Percentiles rank a stretch among this genome's conserved stretches.
These are phyloP conservation scores for Tuber borchii DNA, from an alignment of 495 filamentous ascomycete species.

Conservation along the genomic window DNA sequence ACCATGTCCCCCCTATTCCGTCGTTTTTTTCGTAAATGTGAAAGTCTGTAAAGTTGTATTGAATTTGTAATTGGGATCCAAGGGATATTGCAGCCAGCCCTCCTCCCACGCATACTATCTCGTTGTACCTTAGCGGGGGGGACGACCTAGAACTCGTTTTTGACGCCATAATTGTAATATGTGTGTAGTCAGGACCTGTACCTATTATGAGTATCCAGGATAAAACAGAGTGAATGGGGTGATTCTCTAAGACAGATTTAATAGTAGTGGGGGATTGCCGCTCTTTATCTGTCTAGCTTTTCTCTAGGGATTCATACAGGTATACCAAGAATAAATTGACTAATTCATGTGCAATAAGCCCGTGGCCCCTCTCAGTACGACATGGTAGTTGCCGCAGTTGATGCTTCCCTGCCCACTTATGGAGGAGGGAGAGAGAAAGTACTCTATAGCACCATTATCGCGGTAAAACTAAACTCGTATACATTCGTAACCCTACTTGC, in stretches of 20 bases:
- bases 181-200: background rate
- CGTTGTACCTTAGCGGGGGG: background rate
- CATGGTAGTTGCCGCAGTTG: no score
- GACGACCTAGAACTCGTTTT: background rate
- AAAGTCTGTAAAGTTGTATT: constrained; percentile 2
- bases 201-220: background rate
- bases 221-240: background rate
- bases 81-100: constrained; percentile 13
- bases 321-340: background rate
- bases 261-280: background rate
- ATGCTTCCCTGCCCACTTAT: no score
- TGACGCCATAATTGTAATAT: background rate
- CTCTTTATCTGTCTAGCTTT: background rate
- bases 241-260: background rate
- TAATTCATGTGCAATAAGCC: no score
- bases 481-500: no score
- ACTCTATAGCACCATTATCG: no score
- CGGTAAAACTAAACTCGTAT: no score
- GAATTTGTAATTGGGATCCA: constrained; percentile 5
- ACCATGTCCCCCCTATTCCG: constrained; percentile 13
- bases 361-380: no score
- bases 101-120: constrained; percentile 3
- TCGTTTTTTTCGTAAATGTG: constrained; percentile 12
- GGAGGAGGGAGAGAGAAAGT: no score
- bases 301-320: background rate